phyloP scores from a whole-genome alignment of 2,329 filamentous ascomycete genomes.

The Ilyonectria destructans region DNA sequence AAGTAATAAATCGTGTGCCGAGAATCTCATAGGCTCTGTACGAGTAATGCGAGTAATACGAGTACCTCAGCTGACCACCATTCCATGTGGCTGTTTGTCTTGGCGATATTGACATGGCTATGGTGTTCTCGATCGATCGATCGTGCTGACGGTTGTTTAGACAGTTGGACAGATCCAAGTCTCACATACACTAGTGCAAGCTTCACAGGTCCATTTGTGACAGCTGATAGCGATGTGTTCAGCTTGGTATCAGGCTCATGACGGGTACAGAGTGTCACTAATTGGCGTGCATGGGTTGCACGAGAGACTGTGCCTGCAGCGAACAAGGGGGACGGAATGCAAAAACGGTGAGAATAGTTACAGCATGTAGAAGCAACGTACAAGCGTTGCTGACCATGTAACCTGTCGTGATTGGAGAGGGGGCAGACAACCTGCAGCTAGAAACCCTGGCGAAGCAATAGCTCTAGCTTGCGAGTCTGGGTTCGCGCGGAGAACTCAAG shows the following conservation, averaged over 20 bases:
- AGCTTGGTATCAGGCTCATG: not conserved
- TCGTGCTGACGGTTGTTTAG: not conserved
- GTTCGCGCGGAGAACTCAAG: not conserved
- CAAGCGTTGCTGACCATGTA: not conserved
- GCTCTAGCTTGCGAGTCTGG: not conserved
- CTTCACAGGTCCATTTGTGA: not conserved
- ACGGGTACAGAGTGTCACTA: not conserved
- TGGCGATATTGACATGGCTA: not conserved
- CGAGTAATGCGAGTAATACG: too few species aligned
- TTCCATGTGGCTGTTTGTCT: not conserved
- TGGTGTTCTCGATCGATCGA: conserved; percentile 1
- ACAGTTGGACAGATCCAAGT: not conserved
- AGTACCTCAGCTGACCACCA: not conserved
- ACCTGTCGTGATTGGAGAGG: not conserved
- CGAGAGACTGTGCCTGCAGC: not conserved
- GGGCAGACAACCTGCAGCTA: not conserved
- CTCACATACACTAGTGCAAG: not conserved
- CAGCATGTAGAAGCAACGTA: too few species aligned
- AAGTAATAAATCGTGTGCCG: not conserved
- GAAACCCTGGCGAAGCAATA: not conserved
- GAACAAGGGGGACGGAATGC: not conserved
- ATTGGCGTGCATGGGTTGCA: not conserved
- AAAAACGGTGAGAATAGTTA: not conserved
- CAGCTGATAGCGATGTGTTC: not conserved
- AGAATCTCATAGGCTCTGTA: not conserved